phyloP scores from a whole-genome alignment of 257 asterid genomes.

The Galeopsis tetrahit region DNA sequence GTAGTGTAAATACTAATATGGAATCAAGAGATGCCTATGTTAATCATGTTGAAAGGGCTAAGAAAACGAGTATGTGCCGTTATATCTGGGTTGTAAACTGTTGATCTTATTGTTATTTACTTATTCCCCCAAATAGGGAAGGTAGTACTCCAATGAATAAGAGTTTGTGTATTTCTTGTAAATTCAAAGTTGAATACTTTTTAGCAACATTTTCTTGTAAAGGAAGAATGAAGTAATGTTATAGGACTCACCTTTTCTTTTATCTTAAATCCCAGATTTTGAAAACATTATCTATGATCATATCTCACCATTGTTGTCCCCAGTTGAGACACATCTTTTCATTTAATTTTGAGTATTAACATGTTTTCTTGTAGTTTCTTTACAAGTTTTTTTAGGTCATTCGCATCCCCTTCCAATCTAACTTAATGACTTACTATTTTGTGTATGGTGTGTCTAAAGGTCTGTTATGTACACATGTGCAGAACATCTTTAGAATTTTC shows the following conservation, averaged over 20 bases:
- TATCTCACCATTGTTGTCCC: neutral
- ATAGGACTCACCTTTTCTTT: neutral
- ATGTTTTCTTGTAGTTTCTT: neutral
- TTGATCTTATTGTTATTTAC: neutral
- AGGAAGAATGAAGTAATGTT: neutral
- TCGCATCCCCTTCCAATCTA: neutral
- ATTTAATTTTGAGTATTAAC: neutral
- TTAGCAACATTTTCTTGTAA: neutral
- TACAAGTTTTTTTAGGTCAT: neutral
- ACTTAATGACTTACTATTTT: too few relatives aligned
- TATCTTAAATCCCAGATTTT: neutral
- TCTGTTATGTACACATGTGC: too few relatives aligned
- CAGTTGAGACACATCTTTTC: neutral
- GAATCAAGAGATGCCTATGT: neutral
- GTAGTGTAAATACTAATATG: neutral
- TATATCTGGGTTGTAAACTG: neutral
- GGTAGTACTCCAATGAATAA: neutral
- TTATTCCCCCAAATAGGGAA: too few relatives aligned
- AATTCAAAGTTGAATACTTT: neutral
- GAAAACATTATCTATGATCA: neutral
- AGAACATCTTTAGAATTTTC: too few relatives aligned
- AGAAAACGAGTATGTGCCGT: neutral
- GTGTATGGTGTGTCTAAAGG: too few relatives aligned
- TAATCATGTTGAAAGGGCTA: neutral
- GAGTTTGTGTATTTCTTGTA: neutral